Conservation (phyloP, 2,329 filamentous ascomycete species). For the Clarireedia paspali region DNA sequence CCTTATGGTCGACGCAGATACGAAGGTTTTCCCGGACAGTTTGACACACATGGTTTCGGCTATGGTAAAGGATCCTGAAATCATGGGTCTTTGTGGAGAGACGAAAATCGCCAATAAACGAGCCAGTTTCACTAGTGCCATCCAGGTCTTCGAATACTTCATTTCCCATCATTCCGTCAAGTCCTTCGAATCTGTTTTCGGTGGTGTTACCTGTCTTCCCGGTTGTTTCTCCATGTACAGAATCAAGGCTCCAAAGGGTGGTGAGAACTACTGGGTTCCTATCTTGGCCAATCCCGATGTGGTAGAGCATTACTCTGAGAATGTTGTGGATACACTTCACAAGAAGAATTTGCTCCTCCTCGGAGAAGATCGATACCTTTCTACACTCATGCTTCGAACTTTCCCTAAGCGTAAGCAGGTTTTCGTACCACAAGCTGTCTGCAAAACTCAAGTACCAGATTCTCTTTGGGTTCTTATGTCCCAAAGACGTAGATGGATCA, state of each 20-base stretch:
- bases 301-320: slow-evolving; percentile 98
- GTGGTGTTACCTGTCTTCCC: slow-evolving; percentile 95
- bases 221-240: slow-evolving; percentile 99
- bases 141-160: slow-evolving; percentile 99
- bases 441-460: slow-evolving; percentile 96
- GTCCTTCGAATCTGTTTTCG: slow-evolving; percentile 96
- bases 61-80: slow-evolving; percentile 98
- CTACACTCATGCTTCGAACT: slow-evolving; percentile 95
- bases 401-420: slow-evolving; percentile 99
- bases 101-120: slow-evolving; percentile 99
- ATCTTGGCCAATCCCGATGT: slow-evolving; percentile 97
- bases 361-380: slow-evolving; percentile 90
- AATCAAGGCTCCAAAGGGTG: slow-evolving; percentile 97
- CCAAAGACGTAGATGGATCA: slow-evolving; percentile 96
- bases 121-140: slow-evolving; percentile 89
- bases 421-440: slow-evolving; percentile 96
- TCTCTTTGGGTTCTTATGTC: slow-evolving; percentile 87
- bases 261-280: slow-evolving; percentile 98
- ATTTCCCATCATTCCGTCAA: slow-evolving; percentile 97
- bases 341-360: slow-evolving; percentile 92
- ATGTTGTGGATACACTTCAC: slow-evolving; percentile 95
- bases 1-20: slow-evolving; percentile 98
- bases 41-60: slow-evolving; percentile 98
- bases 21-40: slow-evolving; percentile 97
- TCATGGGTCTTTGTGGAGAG: slow-evolving; percentile 98